Evolutionary conservation across 2,329 filamentous ascomycete genomes (phyloP).

Genomic region (Colletotrichum tamarilloi): DNA sequence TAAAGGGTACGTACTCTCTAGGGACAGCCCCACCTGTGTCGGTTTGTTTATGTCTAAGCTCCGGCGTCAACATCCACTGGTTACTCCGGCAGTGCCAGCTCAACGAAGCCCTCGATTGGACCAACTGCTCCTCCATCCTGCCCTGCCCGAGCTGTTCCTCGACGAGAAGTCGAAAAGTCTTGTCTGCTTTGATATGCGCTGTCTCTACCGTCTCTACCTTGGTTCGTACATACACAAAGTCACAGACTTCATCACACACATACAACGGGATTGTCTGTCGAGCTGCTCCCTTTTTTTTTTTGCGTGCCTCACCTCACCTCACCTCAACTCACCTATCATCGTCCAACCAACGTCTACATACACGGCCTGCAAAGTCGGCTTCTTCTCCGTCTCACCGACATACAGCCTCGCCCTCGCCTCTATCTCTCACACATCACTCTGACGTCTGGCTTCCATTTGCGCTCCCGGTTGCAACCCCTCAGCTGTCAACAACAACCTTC

Average conservation of each 20-base stretch:
- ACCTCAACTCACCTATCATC: not conserved
- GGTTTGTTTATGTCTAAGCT: slow-evolving; percentile 37
- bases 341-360: slow-evolving; percentile 5
- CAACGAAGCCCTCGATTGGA: slow-evolving; percentile 24
- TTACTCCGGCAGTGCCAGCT: slow-evolving; percentile 36
- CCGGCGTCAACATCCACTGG: slow-evolving; percentile 32
- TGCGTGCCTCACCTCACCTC: not conserved
- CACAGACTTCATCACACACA: not conserved
- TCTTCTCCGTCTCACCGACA: not conserved
- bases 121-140: slow-evolving; percentile 9
- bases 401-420: not conserved
- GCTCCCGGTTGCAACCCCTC: not conserved
- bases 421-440: not conserved
- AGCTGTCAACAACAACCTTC: not conserved
- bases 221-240: not conserved
- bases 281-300: not conserved
- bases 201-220: not conserved
- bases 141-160: not conserved
- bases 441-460: not conserved
- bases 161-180: not conserved
- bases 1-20: not conserved
- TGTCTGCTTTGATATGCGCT: not conserved
- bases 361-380: slow-evolving; percentile 18
- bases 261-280: slow-evolving; percentile 15
- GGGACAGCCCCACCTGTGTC: slow-evolving; percentile 17